Conservation (phyloP, 805 yeast species). For the Ogataea methanolica region DNA sequence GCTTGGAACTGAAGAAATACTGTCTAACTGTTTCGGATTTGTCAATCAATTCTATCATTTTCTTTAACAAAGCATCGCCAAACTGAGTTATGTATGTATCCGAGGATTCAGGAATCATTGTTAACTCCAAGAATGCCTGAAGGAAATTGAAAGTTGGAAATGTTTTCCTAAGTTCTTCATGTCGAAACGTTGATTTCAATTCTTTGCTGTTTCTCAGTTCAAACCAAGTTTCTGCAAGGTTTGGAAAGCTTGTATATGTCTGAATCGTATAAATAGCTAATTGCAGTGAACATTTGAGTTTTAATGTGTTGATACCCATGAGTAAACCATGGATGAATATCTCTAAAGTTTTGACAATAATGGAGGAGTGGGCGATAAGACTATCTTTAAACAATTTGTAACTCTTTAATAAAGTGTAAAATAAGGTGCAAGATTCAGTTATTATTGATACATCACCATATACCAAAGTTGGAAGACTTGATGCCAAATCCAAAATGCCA, state of each 20-base stretch:
- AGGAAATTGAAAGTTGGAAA: slow-evolving; percentile 19
- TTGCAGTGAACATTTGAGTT: slow-evolving; percentile 8
- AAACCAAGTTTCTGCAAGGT: slow-evolving; percentile 17
- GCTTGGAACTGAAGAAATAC: slow-evolving; percentile 9
- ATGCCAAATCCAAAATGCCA: slow-evolving; percentile 8
- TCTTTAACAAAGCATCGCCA: slow-evolving; percentile 6
- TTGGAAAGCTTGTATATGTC: slow-evolving; percentile 9
- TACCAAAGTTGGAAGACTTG: slow-evolving; percentile 2
- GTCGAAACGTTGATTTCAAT: slow-evolving; percentile 2
- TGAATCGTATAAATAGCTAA: slow-evolving; percentile 9
- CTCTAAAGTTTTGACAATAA: slow-evolving; percentile 7
- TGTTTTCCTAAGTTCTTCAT: neutral
- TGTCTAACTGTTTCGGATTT: slow-evolving; percentile 2
- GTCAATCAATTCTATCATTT: slow-evolving; percentile 9
- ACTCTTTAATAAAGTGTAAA: slow-evolving; percentile 8
- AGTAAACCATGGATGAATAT: slow-evolving; percentile 9
- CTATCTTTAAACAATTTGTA: slow-evolving; percentile 14
- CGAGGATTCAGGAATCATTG: slow-evolving; percentile 1
- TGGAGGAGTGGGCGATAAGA: slow-evolving; percentile 2
- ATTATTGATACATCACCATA: slow-evolving; percentile 12
- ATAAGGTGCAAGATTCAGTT: slow-evolving; percentile 3
- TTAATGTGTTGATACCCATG: slow-evolving; percentile 6
- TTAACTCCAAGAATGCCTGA: slow-evolving; percentile 5
- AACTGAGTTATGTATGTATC: slow-evolving; percentile 7
- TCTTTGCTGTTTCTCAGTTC: slow-evolving; percentile 5